phyloP scores from a whole-genome alignment of 148 eudicot genomes.

The Heliamphora exappendiculata region DNA sequence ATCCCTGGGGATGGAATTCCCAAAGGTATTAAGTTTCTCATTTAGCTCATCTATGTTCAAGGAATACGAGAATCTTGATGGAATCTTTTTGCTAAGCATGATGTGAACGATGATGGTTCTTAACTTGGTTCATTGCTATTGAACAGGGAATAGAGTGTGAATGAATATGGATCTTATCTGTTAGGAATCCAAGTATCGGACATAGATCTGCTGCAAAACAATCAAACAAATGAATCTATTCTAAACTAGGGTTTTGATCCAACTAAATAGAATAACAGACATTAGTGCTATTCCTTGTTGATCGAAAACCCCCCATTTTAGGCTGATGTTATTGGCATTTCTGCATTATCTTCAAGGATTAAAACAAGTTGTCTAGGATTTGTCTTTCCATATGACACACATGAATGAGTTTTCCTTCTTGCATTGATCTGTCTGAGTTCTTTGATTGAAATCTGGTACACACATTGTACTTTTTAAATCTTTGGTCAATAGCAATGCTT shows the following conservation, averaged over 20 bases:
- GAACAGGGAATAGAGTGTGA: too few relatives aligned
- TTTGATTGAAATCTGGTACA: neutral
- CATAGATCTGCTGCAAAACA: neutral
- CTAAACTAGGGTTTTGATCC: neutral
- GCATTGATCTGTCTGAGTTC: neutral
- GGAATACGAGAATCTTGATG: neutral
- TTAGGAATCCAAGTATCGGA: neutral
- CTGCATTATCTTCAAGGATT: neutral
- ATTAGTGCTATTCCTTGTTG: neutral
- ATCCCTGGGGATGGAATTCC: constrained; percentile 49
- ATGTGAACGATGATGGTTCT: too few relatives aligned
- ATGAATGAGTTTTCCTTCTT: neutral
- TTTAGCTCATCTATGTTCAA: neutral
- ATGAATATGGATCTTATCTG: too few relatives aligned
- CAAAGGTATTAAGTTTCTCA: constrained; percentile 33
- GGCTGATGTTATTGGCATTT: neutral
- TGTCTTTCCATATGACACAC: neutral
- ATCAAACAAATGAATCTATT: neutral
- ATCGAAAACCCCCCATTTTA: neutral
- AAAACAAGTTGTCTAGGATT: neutral
- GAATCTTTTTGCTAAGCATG: too few relatives aligned
- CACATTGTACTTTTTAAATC: neutral
- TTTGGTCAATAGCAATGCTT: too few relatives aligned
- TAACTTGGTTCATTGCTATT: too few relatives aligned
- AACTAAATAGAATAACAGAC: neutral